Evolutionary conservation across 1,284 basidiomycete species (phyloP), one percentile per base, ranked within the genome.

Genomic region (Malassezia psittaci): DNA sequence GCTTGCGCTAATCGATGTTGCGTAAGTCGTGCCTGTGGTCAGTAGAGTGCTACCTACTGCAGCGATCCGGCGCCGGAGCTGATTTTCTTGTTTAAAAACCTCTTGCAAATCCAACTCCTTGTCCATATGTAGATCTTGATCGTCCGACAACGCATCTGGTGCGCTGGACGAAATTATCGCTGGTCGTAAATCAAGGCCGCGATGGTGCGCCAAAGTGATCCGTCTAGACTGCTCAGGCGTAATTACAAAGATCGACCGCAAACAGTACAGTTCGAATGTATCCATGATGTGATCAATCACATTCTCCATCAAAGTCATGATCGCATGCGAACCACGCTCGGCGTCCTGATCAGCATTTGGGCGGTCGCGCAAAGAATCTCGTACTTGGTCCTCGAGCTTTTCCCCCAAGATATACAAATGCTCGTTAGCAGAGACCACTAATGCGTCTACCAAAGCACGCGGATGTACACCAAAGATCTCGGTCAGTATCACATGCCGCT

Each of bases 381-480:
- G 21, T 18, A 67, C 62, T 11, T 59, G 48, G 7, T 61, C 52
- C 45, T 74, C 68, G n/a, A 74, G 62, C 33, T 63, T 52, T 39
- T 59, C 59, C 5, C 62, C 66, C 18, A 69, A 59, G 35, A 59
- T 53, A 51, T 74, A 72, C 19, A 74, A 55, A 40, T 67, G 66
- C 48, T 72, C 70, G 54, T 72, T 74, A 35, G 72, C 64, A 1
- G 65, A 54, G 34, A 68, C 65, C 29, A 68, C 69, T 29, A 74
- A 59, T 29, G 63, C 61, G 40, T 74, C 72, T 51, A 72, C 65
- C 48, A 68, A 66, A 5, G 60, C 62, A n/a, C 64, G 63, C 1
- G 70, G 68, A 32, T 71, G 65, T 56, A 68, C 68, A 46, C 70
- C 70, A 50, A 74, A 69, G 36, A 72, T 63, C 57, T 74, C 71